Evolutionary conservation across 179 eudicot genomes (phyloP).

Genomic region (Sideroxylon spinosum): DNA sequence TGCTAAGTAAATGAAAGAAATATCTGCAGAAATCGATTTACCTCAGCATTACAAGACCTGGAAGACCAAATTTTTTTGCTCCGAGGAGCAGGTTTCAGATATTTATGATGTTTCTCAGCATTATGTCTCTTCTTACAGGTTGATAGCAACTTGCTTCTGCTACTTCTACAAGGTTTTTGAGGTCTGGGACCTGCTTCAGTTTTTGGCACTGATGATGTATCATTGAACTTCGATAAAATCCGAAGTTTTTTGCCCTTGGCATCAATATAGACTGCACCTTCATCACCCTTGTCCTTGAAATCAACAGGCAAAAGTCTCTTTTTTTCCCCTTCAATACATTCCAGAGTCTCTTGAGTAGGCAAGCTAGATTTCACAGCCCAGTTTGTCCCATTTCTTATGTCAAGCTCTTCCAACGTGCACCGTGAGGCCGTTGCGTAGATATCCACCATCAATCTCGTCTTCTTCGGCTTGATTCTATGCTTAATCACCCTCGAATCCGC

Average conservation of each 20-base stretch:
- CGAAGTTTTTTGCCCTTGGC: constrained; percentile 72
- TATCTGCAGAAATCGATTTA: constrained; percentile 14
- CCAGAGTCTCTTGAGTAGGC: constrained; percentile 33
- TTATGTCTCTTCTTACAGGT: constrained; percentile 36
- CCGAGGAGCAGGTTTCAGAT: constrained; percentile 34
- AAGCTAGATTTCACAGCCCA: constrained; percentile 51
- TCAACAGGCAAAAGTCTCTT: constrained; percentile 24
- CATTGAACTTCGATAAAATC: constrained; percentile 58
- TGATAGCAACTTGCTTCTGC: constrained; percentile 33
- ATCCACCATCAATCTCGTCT: constrained; percentile 69
- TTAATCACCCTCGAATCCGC: constrained; percentile 41
- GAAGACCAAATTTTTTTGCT: constrained; percentile 30
- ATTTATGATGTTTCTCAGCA: constrained; percentile 41
- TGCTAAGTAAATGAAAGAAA: not conserved
- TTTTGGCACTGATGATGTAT: constrained; percentile 26
- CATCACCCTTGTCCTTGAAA: constrained; percentile 36
- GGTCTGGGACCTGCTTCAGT: constrained; percentile 23
- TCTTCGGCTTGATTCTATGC: constrained; percentile 72
- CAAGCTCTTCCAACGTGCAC: constrained; percentile 89
- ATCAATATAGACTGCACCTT: constrained; percentile 73
- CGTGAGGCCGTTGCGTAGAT: constrained; percentile 60
- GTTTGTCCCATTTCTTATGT: constrained; percentile 75
- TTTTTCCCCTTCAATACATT: constrained; percentile 29
- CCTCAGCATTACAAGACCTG: constrained; percentile 24
- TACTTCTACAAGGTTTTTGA: constrained; percentile 34